These are phyloP conservation scores for Blastobotrys illinoisensis DNA, from an alignment of 1,139 yeast species.

Conservation along the genomic window DNA sequence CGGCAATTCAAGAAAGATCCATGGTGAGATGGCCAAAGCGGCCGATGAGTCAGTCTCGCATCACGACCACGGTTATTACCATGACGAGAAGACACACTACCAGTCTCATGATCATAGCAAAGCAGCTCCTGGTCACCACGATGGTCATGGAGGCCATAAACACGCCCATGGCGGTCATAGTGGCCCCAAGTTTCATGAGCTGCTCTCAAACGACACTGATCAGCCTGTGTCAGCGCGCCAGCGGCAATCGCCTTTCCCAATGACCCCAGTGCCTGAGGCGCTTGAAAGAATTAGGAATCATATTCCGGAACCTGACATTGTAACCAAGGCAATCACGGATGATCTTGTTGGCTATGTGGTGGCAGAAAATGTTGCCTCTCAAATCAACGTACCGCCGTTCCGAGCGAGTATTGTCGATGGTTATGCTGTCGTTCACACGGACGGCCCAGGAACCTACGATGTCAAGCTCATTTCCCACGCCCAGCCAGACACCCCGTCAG, in stretches of 20 bases:
- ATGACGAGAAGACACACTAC: conserved; percentile 11
- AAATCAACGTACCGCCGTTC: conserved; percentile 41
- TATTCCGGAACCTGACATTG: conserved; percentile 25
- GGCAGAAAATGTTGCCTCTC: conserved; percentile 38
- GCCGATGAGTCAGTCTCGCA: not conserved
- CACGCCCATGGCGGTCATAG: conserved; percentile 19
- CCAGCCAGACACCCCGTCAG: conserved; percentile 24
- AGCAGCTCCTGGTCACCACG: conserved; percentile 14
- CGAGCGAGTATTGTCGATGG: conserved; percentile 51
- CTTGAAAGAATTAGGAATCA: conserved; percentile 17
- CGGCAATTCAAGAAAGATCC: conserved; percentile 37
- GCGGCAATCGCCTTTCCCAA: conserved; percentile 43
- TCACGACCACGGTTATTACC: conserved; percentile 14
- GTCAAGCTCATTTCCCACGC: conserved; percentile 42
- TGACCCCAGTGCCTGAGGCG: conserved; percentile 40
- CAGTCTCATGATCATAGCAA: conserved; percentile 21
- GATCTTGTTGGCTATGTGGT: conserved; percentile 35
- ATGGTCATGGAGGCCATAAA: conserved; percentile 20
- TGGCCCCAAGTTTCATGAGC: conserved; percentile 23
- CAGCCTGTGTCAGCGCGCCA: conserved; percentile 39
- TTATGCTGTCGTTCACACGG: conserved; percentile 41
- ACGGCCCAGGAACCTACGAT: conserved; percentile 41
- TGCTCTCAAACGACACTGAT: conserved; percentile 31
- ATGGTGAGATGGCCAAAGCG: conserved; percentile 22
- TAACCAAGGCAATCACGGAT: conserved; percentile 24